Evolutionary conservation across 73 alveolate species (phyloP).

Genomic region (Paramecium tetraurelia): DNA sequence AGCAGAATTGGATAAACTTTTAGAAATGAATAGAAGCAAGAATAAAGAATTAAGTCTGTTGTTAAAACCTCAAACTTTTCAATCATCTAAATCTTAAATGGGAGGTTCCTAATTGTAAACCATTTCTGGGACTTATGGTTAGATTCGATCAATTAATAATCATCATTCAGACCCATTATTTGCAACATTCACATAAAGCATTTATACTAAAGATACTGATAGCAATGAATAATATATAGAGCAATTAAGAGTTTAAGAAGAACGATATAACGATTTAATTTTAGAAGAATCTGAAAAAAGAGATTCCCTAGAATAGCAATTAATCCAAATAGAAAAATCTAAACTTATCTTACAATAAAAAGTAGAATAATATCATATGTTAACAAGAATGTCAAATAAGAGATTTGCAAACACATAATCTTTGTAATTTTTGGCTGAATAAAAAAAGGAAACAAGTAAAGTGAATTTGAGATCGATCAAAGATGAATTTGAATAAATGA

Average conservation of each 20-base stretch:
- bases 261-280: conserved; percentile 20
- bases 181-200: neutral
- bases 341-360: neutral
- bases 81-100: neutral
- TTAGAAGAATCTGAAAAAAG: conserved; percentile 35
- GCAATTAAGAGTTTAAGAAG: neutral
- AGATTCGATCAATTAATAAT: conserved; percentile 29
- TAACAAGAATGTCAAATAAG: neutral
- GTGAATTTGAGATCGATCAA: neutral
- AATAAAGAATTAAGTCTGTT: neutral
- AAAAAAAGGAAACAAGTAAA: neutral
- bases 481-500: conserved; percentile 10
- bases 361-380: neutral
- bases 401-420: conserved; percentile 39
- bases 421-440: neutral
- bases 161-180: conserved; percentile 42
- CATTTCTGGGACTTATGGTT: conserved; percentile 13
- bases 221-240: neutral
- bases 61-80: neutral
- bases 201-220: neutral
- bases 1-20: conserved; percentile 22
- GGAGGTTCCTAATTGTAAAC: neutral
- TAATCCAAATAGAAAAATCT: conserved; percentile 37
- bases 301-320: neutral
- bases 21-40: neutral